Evolutionary conservation across 371 early-diverging fungal genomes (phyloP), one percentile per base, ranked within the genome.

Genomic region (Rhizopus delemar): DNA sequence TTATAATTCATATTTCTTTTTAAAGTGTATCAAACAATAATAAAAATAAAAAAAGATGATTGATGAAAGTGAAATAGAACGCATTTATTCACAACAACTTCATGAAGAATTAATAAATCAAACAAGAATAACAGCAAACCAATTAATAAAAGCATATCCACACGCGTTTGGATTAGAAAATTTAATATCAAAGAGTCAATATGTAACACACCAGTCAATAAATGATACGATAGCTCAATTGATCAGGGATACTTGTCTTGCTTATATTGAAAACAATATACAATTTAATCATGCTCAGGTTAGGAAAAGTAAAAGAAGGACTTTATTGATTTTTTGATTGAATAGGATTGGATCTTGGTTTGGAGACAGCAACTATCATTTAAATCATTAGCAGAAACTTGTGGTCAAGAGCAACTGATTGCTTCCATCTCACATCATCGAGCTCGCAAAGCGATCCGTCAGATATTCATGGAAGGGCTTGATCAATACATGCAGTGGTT

Each of bases 401-500:
- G 74, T 34, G 78, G 78, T 6, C 62, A 62, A 50, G 73, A 78
- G 16, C 51, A 62, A 15, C 69, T 78, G 4, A 51, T 78, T n/a
- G 56, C 50, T 2, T 22, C 68, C 4, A 50, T 65, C 9, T 8
- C 8, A 8, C 64, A 78, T 61, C 74, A 73, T 7, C 58, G 73
- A 36, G 73, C 73, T 6, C 60, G 64, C 22, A 78, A 74, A 49
- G 78, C 78, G 1, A 66, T 74, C 5, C 48, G 38, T 8, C 78
- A 78, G 46, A 70, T 78, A 22, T 78, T 66, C 41, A 32, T 56
- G 9, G 78, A 70, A 32, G 48, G 56, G 4, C 59, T 78, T 13
- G 74, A 72, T 50, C 55, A 65, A 33, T 78, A 72, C 39, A 78
- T 78, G 78, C 78, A 74, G 38, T 78, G 75, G 73, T 78, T 74